phyloP scores from a whole-genome alignment of 257 asterid genomes.

The Solanum tarijense region DNA sequence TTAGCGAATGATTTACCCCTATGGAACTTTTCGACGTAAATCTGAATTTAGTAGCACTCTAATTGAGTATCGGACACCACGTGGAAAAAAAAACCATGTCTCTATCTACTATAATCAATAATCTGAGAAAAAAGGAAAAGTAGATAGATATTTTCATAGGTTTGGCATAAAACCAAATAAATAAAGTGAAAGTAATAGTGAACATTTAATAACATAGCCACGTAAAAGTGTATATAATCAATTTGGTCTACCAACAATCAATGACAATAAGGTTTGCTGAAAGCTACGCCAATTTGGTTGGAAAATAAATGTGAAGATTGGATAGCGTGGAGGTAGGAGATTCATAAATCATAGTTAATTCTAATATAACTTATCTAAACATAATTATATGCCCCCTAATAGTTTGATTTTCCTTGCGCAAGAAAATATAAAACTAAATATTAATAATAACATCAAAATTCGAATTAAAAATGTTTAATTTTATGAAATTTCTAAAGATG shows the following conservation, averaged over 20 bases:
- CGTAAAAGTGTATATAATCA: not conserved
- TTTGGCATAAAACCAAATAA: not conserved
- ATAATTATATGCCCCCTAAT: not conserved
- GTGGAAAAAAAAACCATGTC: not conserved
- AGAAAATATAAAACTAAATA: not conserved
- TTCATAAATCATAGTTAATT: not conserved
- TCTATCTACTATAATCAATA: not conserved
- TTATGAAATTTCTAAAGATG: too few relatives aligned
- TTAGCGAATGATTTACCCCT: too few relatives aligned
- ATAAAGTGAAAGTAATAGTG: not conserved
- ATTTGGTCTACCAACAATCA: not conserved
- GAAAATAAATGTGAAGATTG: not conserved
- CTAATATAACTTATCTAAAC: fast-evolving
- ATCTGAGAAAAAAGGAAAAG: not conserved
- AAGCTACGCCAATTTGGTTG: not conserved
- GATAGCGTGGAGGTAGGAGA: not conserved
- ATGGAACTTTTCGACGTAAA: fast-evolving
- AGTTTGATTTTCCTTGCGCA: not conserved
- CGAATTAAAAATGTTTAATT: too few relatives aligned
- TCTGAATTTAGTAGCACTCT: too few relatives aligned
- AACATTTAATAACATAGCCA: not conserved
- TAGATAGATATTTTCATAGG: not conserved
- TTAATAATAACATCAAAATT: not conserved
- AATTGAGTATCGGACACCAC: too few relatives aligned
- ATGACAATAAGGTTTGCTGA: not conserved